Conservation (phyloP, 208 protist genomes). For the Leishmania guyanensis region DNA sequence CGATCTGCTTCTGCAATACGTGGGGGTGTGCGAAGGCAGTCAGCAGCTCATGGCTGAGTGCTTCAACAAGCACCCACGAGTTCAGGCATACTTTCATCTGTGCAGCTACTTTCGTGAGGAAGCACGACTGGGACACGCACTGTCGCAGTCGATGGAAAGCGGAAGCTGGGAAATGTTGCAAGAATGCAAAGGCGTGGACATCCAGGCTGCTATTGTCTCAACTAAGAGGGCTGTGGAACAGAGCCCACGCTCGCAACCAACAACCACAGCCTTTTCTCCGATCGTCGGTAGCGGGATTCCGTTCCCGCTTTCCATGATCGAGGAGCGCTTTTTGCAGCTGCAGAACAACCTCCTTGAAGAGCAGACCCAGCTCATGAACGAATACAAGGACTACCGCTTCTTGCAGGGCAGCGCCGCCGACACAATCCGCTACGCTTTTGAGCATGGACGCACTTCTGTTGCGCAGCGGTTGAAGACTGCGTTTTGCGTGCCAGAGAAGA, state of each 20-base stretch:
- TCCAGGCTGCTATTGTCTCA: constrained; percentile 44
- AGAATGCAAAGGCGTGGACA: constrained; percentile 51
- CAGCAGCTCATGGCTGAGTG: constrained; percentile 44
- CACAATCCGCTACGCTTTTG: constrained; percentile 61
- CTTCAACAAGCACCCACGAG: constrained; percentile 47
- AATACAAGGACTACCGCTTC: constrained; percentile 77
- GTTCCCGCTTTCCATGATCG: constrained; percentile 25
- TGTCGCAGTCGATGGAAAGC: constrained; percentile 30
- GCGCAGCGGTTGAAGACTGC: constrained; percentile 63
- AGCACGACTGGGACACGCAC: constrained; percentile 23
- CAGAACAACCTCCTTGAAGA: constrained; percentile 54
- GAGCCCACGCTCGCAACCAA: constrained; percentile 11
- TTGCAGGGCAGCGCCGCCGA: constrained; percentile 63
- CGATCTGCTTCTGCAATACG: constrained; percentile 56
- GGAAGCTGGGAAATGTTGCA: constrained; percentile 64
- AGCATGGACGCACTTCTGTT: constrained; percentile 49
- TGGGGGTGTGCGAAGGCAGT: constrained; percentile 40
- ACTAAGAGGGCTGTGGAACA: constrained; percentile 31
- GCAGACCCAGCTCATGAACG: constrained; percentile 64
- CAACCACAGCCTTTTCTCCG: constrained; percentile 28
- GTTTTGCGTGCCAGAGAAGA: constrained; percentile 71
- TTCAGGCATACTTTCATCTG: constrained; percentile 45
- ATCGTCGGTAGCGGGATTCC: constrained; percentile 24
- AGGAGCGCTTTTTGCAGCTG: constrained; percentile 28
- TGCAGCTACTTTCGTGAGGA: constrained; percentile 61